Evolutionary conservation across 2,329 filamentous ascomycete species (phyloP).

Genomic region (Talaromyces atroroseus): DNA sequence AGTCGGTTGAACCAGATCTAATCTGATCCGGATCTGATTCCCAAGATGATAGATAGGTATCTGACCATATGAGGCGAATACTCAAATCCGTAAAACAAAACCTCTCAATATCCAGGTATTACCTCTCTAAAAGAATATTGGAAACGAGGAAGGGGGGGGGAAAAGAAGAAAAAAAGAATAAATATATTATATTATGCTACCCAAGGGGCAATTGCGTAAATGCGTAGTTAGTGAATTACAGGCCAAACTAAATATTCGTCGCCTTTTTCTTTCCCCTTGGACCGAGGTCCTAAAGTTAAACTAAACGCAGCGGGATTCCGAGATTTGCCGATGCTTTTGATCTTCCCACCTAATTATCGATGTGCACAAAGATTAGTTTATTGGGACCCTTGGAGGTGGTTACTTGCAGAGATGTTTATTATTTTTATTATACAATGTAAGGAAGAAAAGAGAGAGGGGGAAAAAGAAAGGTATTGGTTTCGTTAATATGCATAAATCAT

Average conservation of each 20-base stretch:
- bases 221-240: too few species aligned
- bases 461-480: neutral
- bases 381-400: neutral
- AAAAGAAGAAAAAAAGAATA: neutral
- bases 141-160: too few species aligned
- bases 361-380: too few species aligned
- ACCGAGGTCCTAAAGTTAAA: neutral
- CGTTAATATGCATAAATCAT: neutral
- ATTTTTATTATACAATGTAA: too few species aligned
- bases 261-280: neutral
- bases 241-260: neutral
- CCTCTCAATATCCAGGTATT: too few species aligned
- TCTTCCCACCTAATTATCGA: neutral
- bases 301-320: neutral
- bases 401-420: neutral
- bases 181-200: neutral
- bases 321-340: neutral
- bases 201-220: too few species aligned
- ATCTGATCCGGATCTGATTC: too few species aligned
- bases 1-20: too few species aligned
- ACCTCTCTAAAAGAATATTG: neutral
- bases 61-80: too few species aligned
- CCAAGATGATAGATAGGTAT: too few species aligned
- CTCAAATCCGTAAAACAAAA: too few species aligned
- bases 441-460: too few species aligned